Base-by-base conservation (phyloP, 2,329 filamentous ascomycete species). In the Stemphylium lycopersici region DNA sequence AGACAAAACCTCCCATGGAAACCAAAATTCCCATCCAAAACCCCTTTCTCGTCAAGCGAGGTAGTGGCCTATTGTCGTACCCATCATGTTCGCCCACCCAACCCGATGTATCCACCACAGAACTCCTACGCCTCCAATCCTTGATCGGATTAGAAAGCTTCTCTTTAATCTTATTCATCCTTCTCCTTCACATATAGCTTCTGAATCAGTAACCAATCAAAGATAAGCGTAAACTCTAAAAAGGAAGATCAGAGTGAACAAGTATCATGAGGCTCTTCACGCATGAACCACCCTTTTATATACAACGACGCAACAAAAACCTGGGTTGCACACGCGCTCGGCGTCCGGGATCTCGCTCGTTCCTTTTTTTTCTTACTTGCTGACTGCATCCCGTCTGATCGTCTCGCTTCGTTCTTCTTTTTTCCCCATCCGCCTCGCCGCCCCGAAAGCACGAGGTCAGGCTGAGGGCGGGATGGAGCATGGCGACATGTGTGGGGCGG, bases 1-100 rank as follows among this genome's bases (percentile, higher is more conserved):
- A 55, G n/a, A 55, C 42, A 18, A 37, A 42, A 39, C 47, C 52
- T 56, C 69, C 69, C 67, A 72, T 70, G 5, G 69, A 72, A 5
- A 71, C 66, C 43, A 72, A 46, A 3, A 72, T 43, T 1, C 63
- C 68, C 69, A 71, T 72, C 33, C 52, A 58, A 13, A 68, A 55
- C 3, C 55, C 49, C 31, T 52, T 52, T 56, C 52, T 58, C 15
- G 67, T 68, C 33, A 68, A 26, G 33, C 65, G 56, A 15, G 63
- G 65, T 15, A 69, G 52, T 16, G 66, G 66, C 4, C 50, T 56
- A 26, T 56, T 63, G 33, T 69, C 65, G 33, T 63, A 69, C 10
- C 62, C 66, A 32, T 40, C 62, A 53, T 68, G 66, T 38, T 67
- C 55, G 5, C 48, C 61, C 11, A 61, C 56, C 52, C 55, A 58